Evolutionary conservation across 208 protist genomes (phyloP).

Genomic region (Leishmania martiniquensis): DNA sequence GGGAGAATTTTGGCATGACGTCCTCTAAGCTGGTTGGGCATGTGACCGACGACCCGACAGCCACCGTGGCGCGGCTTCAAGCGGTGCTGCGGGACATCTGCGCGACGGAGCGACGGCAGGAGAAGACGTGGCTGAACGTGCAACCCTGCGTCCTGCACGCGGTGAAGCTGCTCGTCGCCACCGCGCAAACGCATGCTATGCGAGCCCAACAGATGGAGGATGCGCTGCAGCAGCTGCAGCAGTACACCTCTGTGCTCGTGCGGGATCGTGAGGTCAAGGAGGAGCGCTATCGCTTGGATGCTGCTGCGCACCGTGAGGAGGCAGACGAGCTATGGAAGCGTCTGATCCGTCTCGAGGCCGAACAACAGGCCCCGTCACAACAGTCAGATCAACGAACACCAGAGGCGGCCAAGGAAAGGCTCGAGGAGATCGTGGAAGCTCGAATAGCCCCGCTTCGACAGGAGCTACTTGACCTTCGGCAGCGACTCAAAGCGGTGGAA

Average conservation of each 20-base stretch:
- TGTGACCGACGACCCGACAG: background rate
- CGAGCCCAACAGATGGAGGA: slow-evolving; percentile 38
- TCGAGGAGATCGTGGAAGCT: background rate
- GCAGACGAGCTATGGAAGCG: slow-evolving; percentile 22
- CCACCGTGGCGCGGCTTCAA: slow-evolving; percentile 10
- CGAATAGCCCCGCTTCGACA: slow-evolving; percentile 5
- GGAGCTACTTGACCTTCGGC: slow-evolving; percentile 1
- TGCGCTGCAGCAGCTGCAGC: slow-evolving; percentile 32
- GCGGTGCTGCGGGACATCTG: slow-evolving; percentile 43
- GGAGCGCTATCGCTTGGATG: slow-evolving; percentile 67
- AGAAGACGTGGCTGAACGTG: slow-evolving; percentile 74
- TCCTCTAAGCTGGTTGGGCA: background rate
- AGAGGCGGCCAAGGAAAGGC: background rate
- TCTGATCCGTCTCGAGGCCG: slow-evolving; percentile 19
- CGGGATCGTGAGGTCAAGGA: slow-evolving; percentile 67
- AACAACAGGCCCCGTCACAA: slow-evolving; percentile 10
- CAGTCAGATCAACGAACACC: background rate
- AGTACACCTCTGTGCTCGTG: slow-evolving; percentile 49
- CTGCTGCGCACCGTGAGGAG: slow-evolving; percentile 13
- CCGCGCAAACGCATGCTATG: slow-evolving; percentile 18
- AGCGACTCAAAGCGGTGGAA: background rate
- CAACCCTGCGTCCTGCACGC: slow-evolving; percentile 63
- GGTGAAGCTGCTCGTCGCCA: slow-evolving; percentile 18
- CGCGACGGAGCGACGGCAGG: slow-evolving; percentile 43
- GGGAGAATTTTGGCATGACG: background rate